A percentile compares a stretch with the other conserved stretches of the same genome.
Evolutionary conservation across 2,329 filamentous ascomycete species (phyloP).

Genomic region (Colletotrichum sp.): DNA sequence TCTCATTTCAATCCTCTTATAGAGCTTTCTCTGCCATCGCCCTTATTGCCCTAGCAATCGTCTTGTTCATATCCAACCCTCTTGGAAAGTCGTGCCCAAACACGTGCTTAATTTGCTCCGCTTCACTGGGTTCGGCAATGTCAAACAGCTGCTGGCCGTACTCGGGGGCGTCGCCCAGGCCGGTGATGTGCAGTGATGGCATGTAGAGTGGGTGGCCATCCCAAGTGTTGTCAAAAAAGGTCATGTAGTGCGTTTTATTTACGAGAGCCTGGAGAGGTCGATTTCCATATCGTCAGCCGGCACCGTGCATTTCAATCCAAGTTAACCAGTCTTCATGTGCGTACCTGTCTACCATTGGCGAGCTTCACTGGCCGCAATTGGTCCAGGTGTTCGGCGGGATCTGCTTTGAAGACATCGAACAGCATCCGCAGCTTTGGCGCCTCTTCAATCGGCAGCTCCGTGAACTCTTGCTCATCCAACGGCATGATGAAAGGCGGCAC

Average conservation of each 20-base stretch:
- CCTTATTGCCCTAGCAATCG: background rate
- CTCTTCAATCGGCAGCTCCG: background rate
- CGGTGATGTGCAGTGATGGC: background rate
- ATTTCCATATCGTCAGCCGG: background rate
- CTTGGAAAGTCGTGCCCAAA: background rate
- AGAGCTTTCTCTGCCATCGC: background rate
- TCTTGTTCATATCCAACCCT: background rate
- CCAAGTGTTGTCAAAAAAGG: background rate
- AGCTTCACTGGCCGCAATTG: background rate
- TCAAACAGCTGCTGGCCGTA: background rate
- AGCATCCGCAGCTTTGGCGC: background rate
- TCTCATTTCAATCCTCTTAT: background rate
- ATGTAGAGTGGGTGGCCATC: background rate
- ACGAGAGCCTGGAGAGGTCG: background rate
- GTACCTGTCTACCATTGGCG: background rate
- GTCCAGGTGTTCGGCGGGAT: background rate
- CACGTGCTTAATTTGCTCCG: background rate
- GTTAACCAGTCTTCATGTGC: background rate
- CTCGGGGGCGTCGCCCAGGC: background rate
- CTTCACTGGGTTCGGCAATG: background rate
- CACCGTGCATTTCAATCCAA: background rate
- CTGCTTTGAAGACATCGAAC: background rate
- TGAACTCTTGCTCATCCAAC: background rate
- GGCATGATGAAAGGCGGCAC: background rate
- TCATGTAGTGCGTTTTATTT: background rate